Evolutionary conservation across 2,329 filamentous ascomycete genomes (phyloP).

Genomic region (Aspergillus ustus): DNA sequence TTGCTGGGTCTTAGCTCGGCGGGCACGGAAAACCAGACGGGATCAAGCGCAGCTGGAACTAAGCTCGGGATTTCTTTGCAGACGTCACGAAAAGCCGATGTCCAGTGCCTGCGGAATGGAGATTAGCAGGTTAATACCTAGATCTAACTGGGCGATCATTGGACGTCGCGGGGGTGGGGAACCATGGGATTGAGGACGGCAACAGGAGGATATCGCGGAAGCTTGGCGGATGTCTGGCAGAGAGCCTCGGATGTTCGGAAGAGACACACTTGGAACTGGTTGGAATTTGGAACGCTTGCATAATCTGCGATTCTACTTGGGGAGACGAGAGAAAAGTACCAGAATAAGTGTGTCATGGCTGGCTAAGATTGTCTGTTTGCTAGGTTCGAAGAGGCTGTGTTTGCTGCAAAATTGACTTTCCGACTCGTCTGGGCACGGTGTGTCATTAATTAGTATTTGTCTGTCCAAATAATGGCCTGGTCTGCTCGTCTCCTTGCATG

Average conservation of each 20-base stretch:
- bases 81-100: constrained; percentile 18
- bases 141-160: not conserved
- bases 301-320: not conserved
- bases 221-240: not conserved
- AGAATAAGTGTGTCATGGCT: not conserved
- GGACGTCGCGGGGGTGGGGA: not conserved
- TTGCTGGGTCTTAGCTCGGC: not conserved
- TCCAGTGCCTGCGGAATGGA: constrained; percentile 21
- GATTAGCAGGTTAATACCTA: constrained; percentile 5
- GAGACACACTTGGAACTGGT: not conserved
- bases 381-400: too few species aligned
- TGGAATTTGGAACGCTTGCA: not conserved
- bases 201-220: not conserved
- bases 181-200: not conserved
- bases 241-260: not conserved
- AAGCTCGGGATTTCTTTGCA: not conserved
- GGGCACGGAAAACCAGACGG: not conserved
- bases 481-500: not conserved
- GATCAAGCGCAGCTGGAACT: not conserved
- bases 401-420: not conserved
- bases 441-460: too few species aligned
- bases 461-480: not conserved
- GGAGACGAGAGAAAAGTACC: not conserved
- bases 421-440: not conserved
- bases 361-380: too few species aligned